phyloP scores from a whole-genome alignment of 176 grass and related monocot genomes.

The Triticum urartu region DNA sequence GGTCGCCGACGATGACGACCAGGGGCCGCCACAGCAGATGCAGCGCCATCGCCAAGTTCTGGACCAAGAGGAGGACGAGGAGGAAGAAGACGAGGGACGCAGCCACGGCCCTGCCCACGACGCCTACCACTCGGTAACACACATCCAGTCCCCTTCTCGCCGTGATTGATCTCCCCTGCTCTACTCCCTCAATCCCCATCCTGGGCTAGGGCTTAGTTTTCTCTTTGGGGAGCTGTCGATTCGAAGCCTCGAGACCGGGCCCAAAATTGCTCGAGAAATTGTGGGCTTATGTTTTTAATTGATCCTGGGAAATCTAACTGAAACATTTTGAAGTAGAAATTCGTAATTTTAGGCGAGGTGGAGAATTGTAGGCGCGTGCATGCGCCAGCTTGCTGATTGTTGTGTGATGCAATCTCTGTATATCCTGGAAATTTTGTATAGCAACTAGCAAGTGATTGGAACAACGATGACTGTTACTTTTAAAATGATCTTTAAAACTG shows the following conservation, averaged over 20 bases:
- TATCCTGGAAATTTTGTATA: not conserved
- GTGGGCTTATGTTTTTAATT: not conserved
- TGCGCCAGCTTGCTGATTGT: not conserved
- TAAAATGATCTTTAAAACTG: slow-evolving; percentile 21
- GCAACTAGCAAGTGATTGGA: slow-evolving; percentile 1
- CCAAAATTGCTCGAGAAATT: not conserved
- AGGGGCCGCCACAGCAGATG: slow-evolving; percentile 6
- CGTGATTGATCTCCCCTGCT: not conserved
- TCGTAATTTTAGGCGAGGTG: not conserved
- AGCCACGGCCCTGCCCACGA: slow-evolving; percentile 11
- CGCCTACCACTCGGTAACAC: slow-evolving; percentile 45
- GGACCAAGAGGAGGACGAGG: slow-evolving; percentile 26
- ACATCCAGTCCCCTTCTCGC: slow-evolving; percentile 12
- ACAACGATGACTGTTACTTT: not conserved
- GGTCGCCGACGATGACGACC: slow-evolving; percentile 62
- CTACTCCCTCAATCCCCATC: not conserved
- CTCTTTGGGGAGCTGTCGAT: not conserved
- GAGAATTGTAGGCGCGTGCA: not conserved
- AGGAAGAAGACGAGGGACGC: slow-evolving; percentile 37
- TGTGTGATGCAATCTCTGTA: not conserved
- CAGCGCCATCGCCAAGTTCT: slow-evolving; percentile 17
- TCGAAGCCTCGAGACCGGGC: not conserved
- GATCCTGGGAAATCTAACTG: slow-evolving; percentile 9
- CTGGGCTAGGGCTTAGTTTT: not conserved
- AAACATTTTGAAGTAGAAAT: not conserved